These are phyloP conservation scores for Lyophyllum shimeji DNA, from an alignment of 768 basidiomycete genomes.

Conservation along the genomic window DNA sequence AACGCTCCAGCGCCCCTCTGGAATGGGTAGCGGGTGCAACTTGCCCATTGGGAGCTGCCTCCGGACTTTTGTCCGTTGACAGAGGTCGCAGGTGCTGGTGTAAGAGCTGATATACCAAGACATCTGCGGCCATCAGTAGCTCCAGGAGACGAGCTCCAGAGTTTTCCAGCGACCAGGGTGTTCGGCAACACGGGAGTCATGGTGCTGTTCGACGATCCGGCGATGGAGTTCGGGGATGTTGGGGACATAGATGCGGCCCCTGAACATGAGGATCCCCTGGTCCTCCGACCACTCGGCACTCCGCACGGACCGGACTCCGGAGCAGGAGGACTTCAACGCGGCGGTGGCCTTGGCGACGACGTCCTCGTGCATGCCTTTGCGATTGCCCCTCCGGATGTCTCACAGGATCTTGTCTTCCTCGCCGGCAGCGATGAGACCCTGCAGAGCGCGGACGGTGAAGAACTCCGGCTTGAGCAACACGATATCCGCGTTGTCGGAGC, in stretches of 20 bases:
- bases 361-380: background rate
- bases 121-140: constrained; percentile 24
- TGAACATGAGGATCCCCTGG: constrained; percentile 19
- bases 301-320: background rate
- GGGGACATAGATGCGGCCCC: constrained; percentile 8
- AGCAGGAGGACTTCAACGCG: background rate
- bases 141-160: constrained; percentile 15
- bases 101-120: constrained; percentile 18
- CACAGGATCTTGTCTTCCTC: background rate
- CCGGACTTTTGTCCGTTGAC: background rate
- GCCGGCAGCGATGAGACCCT: background rate
- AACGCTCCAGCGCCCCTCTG: background rate
- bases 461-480: background rate
- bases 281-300: constrained; percentile 19
- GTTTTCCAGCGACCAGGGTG: background rate
- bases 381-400: background rate
- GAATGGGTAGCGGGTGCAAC: background rate
- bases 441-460: background rate
- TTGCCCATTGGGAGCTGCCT: background rate
- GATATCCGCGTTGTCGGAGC: background rate
- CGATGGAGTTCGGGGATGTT: background rate
- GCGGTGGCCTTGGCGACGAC: background rate
- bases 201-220: constrained; percentile 27
- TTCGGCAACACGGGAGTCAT: constrained; percentile 11
- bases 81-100: constrained; percentile 9